Evolutionary conservation across 2,329 filamentous ascomycete genomes (phyloP).

Genomic region (Parastagonospora avenae): DNA sequence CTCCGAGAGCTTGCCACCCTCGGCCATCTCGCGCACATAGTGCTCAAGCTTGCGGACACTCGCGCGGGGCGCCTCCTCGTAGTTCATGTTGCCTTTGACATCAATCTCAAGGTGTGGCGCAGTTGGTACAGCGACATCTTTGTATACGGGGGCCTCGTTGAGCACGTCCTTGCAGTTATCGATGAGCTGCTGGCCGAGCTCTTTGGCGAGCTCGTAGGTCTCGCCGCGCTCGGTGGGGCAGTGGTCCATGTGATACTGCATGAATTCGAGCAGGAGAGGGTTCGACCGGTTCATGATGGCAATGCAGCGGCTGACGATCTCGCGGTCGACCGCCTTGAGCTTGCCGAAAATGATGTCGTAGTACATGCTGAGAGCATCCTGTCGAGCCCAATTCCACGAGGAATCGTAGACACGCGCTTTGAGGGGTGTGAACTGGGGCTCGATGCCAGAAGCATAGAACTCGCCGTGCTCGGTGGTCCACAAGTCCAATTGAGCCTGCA

Average conservation of each 20-base stretch:
- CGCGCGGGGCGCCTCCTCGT: slow-evolving; percentile 82
- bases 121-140: slow-evolving; percentile 91
- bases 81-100: slow-evolving; percentile 87
- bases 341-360: slow-evolving; percentile 98
- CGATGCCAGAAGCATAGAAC: slow-evolving; percentile 92
- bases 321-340: slow-evolving; percentile 88
- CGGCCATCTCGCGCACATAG: slow-evolving; percentile 98
- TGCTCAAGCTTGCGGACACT: slow-evolving; percentile 97
- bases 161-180: slow-evolving; percentile 97
- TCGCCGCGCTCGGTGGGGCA: slow-evolving; percentile 96
- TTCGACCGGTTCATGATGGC: slow-evolving; percentile 99
- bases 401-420: slow-evolving; percentile 98
- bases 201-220: slow-evolving; percentile 96
- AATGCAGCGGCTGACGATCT: slow-evolving; percentile 98
- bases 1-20: slow-evolving; percentile 97
- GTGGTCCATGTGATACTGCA: slow-evolving; percentile 99
- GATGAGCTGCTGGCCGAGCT: slow-evolving; percentile 89
- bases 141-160: slow-evolving; percentile 83
- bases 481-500: slow-evolving; percentile 91
- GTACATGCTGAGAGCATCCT: slow-evolving; percentile 98
- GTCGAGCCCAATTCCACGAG: slow-evolving; percentile 98
- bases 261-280: slow-evolving; percentile 92
- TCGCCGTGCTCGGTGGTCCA: slow-evolving; percentile 97
- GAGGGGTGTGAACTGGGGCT: slow-evolving; percentile 88
- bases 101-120: slow-evolving; percentile 93